Conservation (phyloP, 2,329 filamentous ascomycete species). For the Stemphylium lycopersici region DNA sequence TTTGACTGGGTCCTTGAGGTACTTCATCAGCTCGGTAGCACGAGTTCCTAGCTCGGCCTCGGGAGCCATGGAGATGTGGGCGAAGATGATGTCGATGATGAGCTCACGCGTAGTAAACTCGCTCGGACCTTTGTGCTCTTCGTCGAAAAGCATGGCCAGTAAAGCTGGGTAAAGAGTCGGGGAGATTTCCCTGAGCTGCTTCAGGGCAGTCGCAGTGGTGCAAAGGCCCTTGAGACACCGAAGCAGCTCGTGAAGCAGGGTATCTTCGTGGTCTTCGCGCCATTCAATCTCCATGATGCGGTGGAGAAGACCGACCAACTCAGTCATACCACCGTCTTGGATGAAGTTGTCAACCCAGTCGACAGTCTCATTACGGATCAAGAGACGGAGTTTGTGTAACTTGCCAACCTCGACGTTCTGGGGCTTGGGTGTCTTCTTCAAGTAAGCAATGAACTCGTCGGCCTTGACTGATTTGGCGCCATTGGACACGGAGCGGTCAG, state of each 20-base stretch:
- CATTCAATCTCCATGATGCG: slow-evolving; percentile 96
- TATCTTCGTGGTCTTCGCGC: slow-evolving; percentile 97
- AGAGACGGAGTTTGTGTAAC: slow-evolving; percentile 86
- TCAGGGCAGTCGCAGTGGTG: slow-evolving; percentile 84
- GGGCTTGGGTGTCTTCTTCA: slow-evolving; percentile 80
- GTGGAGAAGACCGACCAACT: slow-evolving; percentile 84
- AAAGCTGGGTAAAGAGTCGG: slow-evolving; percentile 83
- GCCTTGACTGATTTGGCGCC: slow-evolving; percentile 77
- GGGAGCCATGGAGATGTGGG: slow-evolving; percentile 73
- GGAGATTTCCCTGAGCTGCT: slow-evolving; percentile 81
- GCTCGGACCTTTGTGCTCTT: slow-evolving; percentile 96
- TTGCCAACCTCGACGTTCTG: slow-evolving; percentile 90
- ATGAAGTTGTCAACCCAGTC: slow-evolving; percentile 95
- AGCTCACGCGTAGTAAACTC: slow-evolving; percentile 94
- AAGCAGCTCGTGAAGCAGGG: slow-evolving; percentile 86
- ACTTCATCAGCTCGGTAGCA: slow-evolving; percentile 74
- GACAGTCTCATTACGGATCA: slow-evolving; percentile 93
- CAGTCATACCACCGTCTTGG: slow-evolving; percentile 85
- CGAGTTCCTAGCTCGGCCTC: slow-evolving; percentile 67
- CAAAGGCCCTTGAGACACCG: slow-evolving; percentile 93
- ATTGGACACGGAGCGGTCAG: slow-evolving; percentile 67
- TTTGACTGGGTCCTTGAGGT: slow-evolving; percentile 76
- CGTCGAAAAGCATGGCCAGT: slow-evolving; percentile 88
- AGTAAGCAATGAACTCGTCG: slow-evolving; percentile 83
- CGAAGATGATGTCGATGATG: slow-evolving; percentile 86